Evolutionary conservation across 1,139 yeast genomes (phyloP).

Genomic region (Yamadazyma sp.): DNA sequence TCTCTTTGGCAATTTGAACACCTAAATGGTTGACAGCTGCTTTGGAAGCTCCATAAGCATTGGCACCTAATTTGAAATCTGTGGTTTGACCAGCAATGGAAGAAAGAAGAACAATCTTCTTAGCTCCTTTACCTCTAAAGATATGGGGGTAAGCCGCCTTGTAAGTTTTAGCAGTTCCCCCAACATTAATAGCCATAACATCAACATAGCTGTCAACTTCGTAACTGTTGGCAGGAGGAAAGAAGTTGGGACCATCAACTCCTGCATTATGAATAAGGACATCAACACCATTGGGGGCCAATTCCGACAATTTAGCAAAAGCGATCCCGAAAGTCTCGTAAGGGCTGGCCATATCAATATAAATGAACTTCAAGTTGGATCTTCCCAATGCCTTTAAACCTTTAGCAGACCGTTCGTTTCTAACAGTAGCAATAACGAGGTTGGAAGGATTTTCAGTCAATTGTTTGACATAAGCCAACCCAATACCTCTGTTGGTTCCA

Average conservation of each 20-base stretch:
- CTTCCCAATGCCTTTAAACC: neutral
- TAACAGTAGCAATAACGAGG: slow-evolving; percentile 3
- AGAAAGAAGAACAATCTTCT: slow-evolving; percentile 3
- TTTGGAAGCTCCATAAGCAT: slow-evolving; percentile 9
- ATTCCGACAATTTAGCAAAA: neutral
- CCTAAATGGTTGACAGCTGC: slow-evolving; percentile 9
- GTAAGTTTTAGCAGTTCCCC: slow-evolving; percentile 7
- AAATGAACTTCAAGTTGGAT: slow-evolving; percentile 5
- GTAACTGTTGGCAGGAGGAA: slow-evolving; percentile 2
- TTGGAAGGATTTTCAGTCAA: neutral
- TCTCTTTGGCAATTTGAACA: slow-evolving; percentile 6
- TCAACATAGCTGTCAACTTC: slow-evolving; percentile 4
- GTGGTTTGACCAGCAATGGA: slow-evolving; percentile 15
- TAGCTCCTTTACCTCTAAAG: slow-evolving; percentile 2
- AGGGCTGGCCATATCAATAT: neutral
- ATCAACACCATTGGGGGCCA: slow-evolving; percentile 8
- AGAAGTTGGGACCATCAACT: slow-evolving; percentile 3
- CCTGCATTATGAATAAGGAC: slow-evolving; percentile 8
- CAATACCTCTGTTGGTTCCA: slow-evolving; percentile 8
- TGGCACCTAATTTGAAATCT: slow-evolving; percentile 13
- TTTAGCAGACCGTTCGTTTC: slow-evolving; percentile 3
- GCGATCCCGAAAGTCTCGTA: neutral
- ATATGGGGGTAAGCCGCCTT: slow-evolving; percentile 6
- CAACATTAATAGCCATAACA: slow-evolving; percentile 3
- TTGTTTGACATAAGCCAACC: slow-evolving; percentile 4